Evolutionary conservation across 768 basidiomycete genomes (phyloP).

Genomic region (Hirschioporus abietinus): DNA sequence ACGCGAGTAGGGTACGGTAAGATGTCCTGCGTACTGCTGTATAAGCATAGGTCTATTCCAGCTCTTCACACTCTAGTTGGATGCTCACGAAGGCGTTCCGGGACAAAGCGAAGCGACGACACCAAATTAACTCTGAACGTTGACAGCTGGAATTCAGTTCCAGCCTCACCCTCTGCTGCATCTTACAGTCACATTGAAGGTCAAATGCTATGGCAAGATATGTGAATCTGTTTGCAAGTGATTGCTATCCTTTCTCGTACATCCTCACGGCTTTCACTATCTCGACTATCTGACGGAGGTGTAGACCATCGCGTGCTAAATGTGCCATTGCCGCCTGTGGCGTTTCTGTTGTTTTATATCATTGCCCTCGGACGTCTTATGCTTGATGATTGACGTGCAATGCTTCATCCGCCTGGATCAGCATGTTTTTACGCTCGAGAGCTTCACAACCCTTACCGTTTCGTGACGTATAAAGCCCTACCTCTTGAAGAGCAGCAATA

Average conservation of each 20-base stretch:
- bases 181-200: neutral
- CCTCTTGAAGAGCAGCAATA: neutral
- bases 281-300: neutral
- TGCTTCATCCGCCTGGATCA: neutral
- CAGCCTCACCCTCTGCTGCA: neutral
- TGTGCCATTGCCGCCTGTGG: neutral
- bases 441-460: no score
- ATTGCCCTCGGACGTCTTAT: neutral
- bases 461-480: neutral
- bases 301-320: neutral
- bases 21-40: no score
- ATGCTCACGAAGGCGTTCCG: neutral
- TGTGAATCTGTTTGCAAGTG: neutral
- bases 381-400: neutral
- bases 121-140: neutral
- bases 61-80: neutral
- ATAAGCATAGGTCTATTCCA: neutral
- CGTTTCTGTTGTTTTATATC: neutral
- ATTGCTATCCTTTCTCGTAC: neutral
- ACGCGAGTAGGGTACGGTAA: no score
- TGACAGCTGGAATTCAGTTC: neutral
- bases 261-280: neutral
- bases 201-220: neutral
- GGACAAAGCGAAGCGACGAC: neutral
- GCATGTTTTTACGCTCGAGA: neutral